Evolutionary conservation across 1,284 basidiomycete species (phyloP).

Genomic region (Schizopora paradoxa): DNA sequence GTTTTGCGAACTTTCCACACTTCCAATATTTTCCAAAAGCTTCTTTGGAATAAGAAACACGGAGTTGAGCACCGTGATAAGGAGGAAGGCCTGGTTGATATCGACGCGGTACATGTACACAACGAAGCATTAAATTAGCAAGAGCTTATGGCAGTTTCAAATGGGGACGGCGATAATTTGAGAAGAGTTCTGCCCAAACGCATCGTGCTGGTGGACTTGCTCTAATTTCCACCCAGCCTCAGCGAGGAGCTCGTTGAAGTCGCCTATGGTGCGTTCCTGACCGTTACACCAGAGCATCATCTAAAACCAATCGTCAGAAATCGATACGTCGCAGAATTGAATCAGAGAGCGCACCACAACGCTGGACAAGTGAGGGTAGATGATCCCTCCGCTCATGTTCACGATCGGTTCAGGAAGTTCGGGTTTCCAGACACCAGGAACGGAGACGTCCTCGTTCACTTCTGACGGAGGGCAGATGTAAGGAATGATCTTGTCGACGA

Average conservation of each 20-base stretch:
- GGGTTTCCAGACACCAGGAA: background rate
- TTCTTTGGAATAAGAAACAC: too few relatives aligned
- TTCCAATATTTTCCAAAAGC: too few relatives aligned
- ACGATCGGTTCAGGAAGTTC: conserved; percentile 10
- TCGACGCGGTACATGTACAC: too few relatives aligned
- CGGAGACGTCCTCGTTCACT: conserved; percentile 6
- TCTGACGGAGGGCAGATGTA: conserved; percentile 18
- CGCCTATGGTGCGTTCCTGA: conserved; percentile 16
- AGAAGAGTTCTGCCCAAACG: conserved; percentile 11
- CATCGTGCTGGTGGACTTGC: conserved; percentile 4
- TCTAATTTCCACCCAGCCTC: conserved; percentile 15
- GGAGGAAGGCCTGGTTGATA: too few relatives aligned
- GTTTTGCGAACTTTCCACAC: too few relatives aligned
- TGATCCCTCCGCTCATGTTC: too few relatives aligned
- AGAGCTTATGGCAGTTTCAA: too few relatives aligned
- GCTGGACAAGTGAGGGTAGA: too few relatives aligned
- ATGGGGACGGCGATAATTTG: conserved; percentile 15
- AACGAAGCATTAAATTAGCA: too few relatives aligned
- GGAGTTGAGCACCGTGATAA: too few relatives aligned
- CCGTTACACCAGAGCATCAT: conserved; percentile 16
- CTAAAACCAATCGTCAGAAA: too few relatives aligned
- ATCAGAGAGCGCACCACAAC: too few relatives aligned
- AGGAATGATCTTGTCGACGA: conserved; percentile 23
- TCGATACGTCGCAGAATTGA: background rate
- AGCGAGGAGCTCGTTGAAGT: conserved; percentile 8